Percentiles rank a stretch among this genome's conserved stretches.
Evolutionary conservation across 164 flowering plant genomes (phyloP).

Genomic region (Dillenia turbinata): DNA sequence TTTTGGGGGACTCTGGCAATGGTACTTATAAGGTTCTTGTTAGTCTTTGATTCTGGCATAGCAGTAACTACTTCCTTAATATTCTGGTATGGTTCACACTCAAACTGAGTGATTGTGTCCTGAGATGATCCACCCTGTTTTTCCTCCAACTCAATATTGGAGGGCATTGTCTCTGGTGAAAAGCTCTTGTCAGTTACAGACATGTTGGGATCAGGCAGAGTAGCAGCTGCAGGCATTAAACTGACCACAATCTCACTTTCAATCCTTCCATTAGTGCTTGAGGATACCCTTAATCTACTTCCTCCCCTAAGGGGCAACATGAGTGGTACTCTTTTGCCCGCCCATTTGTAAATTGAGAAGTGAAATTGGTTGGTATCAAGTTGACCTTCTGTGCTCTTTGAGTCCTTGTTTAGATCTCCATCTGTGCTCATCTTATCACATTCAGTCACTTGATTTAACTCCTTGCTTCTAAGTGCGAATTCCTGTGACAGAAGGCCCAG

Average conservation of each 20-base stretch:
- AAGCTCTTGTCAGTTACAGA: conserved; percentile 1
- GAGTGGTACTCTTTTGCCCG: conserved; percentile 55
- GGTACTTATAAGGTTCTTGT: background rate
- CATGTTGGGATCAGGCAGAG: too few relatives aligned
- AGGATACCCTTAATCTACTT: conserved; percentile 18
- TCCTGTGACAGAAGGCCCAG: conserved; percentile 41
- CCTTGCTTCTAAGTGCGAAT: conserved; percentile 21
- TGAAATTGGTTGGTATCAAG: conserved; percentile 44
- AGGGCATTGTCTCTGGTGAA: conserved; percentile 6
- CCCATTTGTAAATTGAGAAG: conserved; percentile 95
- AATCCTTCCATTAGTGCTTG: conserved; percentile 20
- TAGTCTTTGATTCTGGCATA: conserved; percentile 10
- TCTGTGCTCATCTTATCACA: conserved; percentile 19
- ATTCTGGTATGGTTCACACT: conserved; percentile 7
- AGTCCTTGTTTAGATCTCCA: conserved; percentile 14
- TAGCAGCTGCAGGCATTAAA: conserved; percentile 10
- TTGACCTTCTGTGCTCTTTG: conserved; percentile 16
- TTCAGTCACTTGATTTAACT: conserved; percentile 12
- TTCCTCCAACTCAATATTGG: conserved; percentile 3
- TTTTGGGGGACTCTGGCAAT: conserved; percentile 12
- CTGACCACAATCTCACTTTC: conserved; percentile 10
- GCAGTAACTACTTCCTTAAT: conserved; percentile 20
- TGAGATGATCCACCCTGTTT: conserved; percentile 12
- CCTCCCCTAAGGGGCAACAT: conserved; percentile 35
- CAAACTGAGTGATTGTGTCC: conserved; percentile 5